These are phyloP conservation scores for Gynostemma pentaphyllum DNA, from an alignment of 306 rosid species.

Conservation along the genomic window DNA sequence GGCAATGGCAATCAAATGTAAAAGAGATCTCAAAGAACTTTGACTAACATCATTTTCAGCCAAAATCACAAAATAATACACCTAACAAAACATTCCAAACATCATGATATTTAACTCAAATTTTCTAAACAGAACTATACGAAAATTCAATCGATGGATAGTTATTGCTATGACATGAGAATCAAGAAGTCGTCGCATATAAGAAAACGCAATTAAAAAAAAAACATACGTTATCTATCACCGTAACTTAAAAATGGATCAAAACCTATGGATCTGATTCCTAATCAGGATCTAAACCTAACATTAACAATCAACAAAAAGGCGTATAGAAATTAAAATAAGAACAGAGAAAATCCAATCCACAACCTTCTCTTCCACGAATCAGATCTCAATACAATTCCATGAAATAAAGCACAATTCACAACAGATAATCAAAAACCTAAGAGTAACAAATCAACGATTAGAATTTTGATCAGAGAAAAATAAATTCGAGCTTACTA, in stretches of 20 bases:
- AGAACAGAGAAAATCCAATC: background rate
- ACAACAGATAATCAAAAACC: background rate
- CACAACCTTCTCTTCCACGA: background rate
- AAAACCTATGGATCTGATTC: slow-evolving; percentile 22
- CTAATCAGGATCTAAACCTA: slow-evolving; percentile 19
- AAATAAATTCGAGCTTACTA: slow-evolving; percentile 51
- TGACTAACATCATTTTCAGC: background rate
- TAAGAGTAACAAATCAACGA: background rate
- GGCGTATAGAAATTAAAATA: background rate
- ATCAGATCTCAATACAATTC: slow-evolving; percentile 30
- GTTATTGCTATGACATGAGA: background rate
- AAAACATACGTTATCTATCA: slow-evolving; percentile 3
- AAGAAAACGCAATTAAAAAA: background rate
- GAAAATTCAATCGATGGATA: background rate
- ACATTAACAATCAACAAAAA: background rate
- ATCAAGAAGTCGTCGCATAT: background rate
- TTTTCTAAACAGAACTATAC: background rate
- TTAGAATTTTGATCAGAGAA: background rate
- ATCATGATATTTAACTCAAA: background rate
- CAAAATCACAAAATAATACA: background rate
- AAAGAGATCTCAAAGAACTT: background rate
- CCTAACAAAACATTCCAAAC: background rate
- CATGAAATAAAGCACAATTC: background rate
- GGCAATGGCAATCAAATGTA: background rate
- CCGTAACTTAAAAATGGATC: background rate